These are phyloP conservation scores for Lactifluus pinguis DNA, from an alignment of 768 basidiomycete species.

Conservation along the genomic window DNA sequence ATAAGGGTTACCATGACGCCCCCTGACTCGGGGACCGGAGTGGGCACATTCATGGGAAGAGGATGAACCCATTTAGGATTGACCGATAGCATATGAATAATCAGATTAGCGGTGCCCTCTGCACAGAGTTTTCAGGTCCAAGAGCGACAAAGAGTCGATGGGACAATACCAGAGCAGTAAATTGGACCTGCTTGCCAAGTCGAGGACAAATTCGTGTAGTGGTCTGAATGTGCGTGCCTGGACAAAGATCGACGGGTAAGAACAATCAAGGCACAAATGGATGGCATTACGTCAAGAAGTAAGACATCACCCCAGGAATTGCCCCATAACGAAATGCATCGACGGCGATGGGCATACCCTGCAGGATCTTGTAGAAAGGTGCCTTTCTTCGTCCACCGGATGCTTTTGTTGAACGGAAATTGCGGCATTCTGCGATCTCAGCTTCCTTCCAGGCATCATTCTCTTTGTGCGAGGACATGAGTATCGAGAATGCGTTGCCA, in stretches of 20 bases:
- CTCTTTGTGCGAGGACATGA: slow-evolving; percentile 85
- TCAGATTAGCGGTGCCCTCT: slow-evolving; percentile 83
- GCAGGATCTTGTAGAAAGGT: slow-evolving; percentile 92
- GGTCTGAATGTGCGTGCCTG: slow-evolving; percentile 95
- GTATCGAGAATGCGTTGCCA: slow-evolving; percentile 58
- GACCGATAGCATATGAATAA: slow-evolving; percentile 85
- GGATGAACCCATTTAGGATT: slow-evolving; percentile 84
- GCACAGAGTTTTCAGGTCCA: background rate
- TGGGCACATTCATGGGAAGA: slow-evolving; percentile 71
- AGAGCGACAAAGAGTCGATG: background rate
- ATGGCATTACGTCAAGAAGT: slow-evolving; percentile 75
- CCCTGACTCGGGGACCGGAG: slow-evolving; percentile 67
- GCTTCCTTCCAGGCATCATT: slow-evolving; percentile 82
- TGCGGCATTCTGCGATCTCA: slow-evolving; percentile 39
- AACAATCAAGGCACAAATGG: background rate
- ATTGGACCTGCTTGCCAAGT: slow-evolving; percentile 89
- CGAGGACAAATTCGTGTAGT: slow-evolving; percentile 86
- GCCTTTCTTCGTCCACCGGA: slow-evolving; percentile 58
- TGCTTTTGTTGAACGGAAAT: slow-evolving; percentile 36
- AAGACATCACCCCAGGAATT: slow-evolving; percentile 83
- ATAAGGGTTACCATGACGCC: slow-evolving; percentile 88
- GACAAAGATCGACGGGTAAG: background rate
- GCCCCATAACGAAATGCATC: slow-evolving; percentile 94
- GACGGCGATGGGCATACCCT: slow-evolving; percentile 97
- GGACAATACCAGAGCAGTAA: slow-evolving; percentile 69